These are phyloP conservation scores for Tarenaya hassleriana DNA, from an alignment of 345 rosid species.

Conservation along the genomic window DNA sequence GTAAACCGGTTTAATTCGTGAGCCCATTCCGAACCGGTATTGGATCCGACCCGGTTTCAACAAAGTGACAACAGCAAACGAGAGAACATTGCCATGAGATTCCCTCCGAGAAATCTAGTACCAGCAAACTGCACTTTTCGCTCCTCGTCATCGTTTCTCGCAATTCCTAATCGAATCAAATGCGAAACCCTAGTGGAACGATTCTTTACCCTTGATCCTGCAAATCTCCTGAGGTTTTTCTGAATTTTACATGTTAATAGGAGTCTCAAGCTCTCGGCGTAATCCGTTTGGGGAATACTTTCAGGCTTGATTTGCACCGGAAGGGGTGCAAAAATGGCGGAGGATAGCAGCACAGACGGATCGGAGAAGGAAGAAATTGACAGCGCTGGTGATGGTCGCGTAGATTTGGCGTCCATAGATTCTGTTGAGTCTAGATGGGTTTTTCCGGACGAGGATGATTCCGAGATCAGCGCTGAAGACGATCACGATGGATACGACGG, in stretches of 20 bases:
- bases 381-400: conserved; percentile 31
- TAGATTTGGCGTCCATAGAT: conserved; percentile 55
- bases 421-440: conserved; percentile 94
- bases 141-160: neutral
- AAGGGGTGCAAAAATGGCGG: conserved; percentile 40
- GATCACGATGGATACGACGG: conserved; percentile 30
- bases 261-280: conserved; percentile 7
- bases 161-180: conserved; percentile 2
- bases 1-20: conserved; percentile 3
- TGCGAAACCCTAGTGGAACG: conserved; percentile 14
- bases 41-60: conserved; percentile 19
- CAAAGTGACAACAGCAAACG: conserved; percentile 21
- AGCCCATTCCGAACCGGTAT: neutral
- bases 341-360: conserved; percentile 39
- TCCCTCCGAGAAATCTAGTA: conserved; percentile 12
- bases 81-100: conserved; percentile 19
- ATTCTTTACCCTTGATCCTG: conserved; percentile 15
- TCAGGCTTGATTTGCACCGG: conserved; percentile 13
- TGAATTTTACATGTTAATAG: neutral
- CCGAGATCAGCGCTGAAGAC: conserved; percentile 51
- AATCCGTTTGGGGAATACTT: conserved; percentile 9
- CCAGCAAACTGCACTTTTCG: neutral
- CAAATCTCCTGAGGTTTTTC: neutral
- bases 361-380: conserved; percentile 42
- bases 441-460: conserved; percentile 76